phyloP scores from a whole-genome alignment of 2,329 filamentous ascomycete species.

The Scytalidium lignicola region DNA sequence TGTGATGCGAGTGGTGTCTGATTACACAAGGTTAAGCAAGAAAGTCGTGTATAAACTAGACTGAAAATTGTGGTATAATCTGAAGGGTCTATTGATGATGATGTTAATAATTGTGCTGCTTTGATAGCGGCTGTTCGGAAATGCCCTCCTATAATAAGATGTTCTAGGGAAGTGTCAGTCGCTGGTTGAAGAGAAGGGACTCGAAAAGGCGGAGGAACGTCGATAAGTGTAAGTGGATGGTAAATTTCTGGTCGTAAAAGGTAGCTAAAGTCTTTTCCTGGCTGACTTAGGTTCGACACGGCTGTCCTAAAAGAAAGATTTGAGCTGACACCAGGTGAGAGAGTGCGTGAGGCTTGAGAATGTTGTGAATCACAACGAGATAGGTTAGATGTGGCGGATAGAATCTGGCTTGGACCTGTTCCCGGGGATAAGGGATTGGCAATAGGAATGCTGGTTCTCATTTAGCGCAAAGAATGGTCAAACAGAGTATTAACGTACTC shows the following conservation, averaged over 20 bases:
- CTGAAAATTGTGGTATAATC: constrained; percentile 66
- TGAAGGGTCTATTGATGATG: constrained; percentile 41
- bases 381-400: constrained; percentile 12
- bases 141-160: constrained; percentile 66
- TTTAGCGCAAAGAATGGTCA: constrained; percentile 9
- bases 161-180: constrained; percentile 58
- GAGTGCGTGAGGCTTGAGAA: background rate
- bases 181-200: constrained; percentile 59
- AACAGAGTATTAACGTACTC: constrained; percentile 51
- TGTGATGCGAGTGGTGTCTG: constrained; percentile 64
- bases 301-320: constrained; percentile 18
- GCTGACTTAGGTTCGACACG: constrained; percentile 22
- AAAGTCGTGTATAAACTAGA: constrained; percentile 74
- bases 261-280: constrained; percentile 68
- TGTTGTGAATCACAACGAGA: constrained; percentile 14
- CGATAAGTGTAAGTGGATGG: constrained; percentile 66
- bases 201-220: constrained; percentile 61
- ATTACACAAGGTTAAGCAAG: constrained; percentile 75
- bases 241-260: constrained; percentile 77
- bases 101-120: constrained; percentile 56
- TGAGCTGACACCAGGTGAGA: constrained; percentile 7
- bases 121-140: constrained; percentile 75
- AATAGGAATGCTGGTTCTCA: constrained; percentile 8
- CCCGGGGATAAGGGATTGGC: constrained; percentile 3
- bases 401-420: constrained; percentile 11